Conservation (phyloP, 1,139 yeast genomes). For the Yamadazyma aaseri region DNA sequence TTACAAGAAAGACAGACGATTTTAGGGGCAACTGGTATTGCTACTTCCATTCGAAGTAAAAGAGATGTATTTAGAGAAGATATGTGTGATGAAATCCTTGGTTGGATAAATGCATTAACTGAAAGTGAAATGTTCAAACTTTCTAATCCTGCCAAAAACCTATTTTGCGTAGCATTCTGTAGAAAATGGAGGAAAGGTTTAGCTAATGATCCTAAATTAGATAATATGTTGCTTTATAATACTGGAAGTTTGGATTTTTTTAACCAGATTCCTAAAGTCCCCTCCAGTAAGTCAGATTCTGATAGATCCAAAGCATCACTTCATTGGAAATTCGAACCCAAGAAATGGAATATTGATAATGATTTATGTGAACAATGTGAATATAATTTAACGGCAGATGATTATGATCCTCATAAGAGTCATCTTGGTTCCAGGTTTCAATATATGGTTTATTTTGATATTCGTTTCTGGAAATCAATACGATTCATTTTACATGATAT, state of each 20-base stretch:
- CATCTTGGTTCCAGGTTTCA: slow-evolving; percentile 75
- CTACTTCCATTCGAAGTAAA: slow-evolving; percentile 63
- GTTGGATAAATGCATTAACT: slow-evolving; percentile 63
- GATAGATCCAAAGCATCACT: slow-evolving; percentile 11
- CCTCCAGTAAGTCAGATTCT: slow-evolving; percentile 10
- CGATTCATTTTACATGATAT: slow-evolving; percentile 64
- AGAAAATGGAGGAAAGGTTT: slow-evolving; percentile 57
- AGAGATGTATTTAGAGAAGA: slow-evolving; percentile 79
- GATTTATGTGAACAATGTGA: slow-evolving; percentile 45
- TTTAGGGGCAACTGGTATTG: slow-evolving; percentile 60
- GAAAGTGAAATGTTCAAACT: slow-evolving; percentile 55
- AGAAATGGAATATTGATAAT: slow-evolving; percentile 42
- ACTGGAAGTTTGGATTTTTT: slow-evolving; percentile 33
- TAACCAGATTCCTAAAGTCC: slow-evolving; percentile 36
- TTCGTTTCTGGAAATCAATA: slow-evolving; percentile 70
- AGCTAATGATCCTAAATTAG: slow-evolving; percentile 12
- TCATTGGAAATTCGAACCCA: slow-evolving; percentile 40
- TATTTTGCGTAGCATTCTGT: slow-evolving; percentile 55
- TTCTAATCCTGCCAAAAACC: slow-evolving; percentile 46
- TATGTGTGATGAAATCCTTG: slow-evolving; percentile 69
- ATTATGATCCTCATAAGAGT: slow-evolving; percentile 23
- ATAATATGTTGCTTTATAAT: slow-evolving; percentile 20
- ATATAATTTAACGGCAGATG: slow-evolving; percentile 36
- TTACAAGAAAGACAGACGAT: slow-evolving; percentile 54
- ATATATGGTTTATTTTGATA: slow-evolving; percentile 66